Evolutionary conservation across 73 alveolate genomes (phyloP).

Genomic region (Symbiodinium pilosum): DNA sequence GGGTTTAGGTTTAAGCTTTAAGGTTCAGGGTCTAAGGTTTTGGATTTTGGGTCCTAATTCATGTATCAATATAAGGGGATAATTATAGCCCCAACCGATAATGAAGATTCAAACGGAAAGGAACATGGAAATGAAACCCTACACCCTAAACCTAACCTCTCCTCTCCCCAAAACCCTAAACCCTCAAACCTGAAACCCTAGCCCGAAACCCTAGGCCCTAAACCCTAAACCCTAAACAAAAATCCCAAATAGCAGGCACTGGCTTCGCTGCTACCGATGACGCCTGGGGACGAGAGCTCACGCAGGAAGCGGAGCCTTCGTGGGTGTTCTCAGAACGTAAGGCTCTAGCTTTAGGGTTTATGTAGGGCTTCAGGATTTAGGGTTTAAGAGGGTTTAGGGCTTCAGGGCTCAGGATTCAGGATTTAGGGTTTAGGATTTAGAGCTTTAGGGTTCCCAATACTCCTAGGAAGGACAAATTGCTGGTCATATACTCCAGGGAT

Average conservation of each 20-base stretch:
- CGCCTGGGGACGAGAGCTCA: conserved; percentile 47
- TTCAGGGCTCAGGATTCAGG: not conserved
- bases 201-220: not conserved
- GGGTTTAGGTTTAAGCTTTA: not conserved
- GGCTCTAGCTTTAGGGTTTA: not conserved
- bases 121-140: too few species aligned
- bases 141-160: not conserved
- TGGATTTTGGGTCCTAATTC: not conserved
- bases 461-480: not conserved
- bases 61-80: too few species aligned
- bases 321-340: not conserved
- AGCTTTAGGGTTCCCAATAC: not conserved
- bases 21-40: not conserved
- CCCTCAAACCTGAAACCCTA: not conserved
- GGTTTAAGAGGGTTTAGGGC: not conserved
- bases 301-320: not conserved
- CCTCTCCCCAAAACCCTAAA: not conserved
- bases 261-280: conserved; percentile 26
- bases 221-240: not conserved
- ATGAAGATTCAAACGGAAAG: too few species aligned
- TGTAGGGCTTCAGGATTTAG: not conserved
- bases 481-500: not conserved
- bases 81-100: not conserved
- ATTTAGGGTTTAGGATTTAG: not conserved
- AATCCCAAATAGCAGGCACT: conserved; percentile 9